These are phyloP conservation scores for Paxillus involutus DNA, from an alignment of 768 basidiomycete genomes.

Conservation along the genomic window DNA sequence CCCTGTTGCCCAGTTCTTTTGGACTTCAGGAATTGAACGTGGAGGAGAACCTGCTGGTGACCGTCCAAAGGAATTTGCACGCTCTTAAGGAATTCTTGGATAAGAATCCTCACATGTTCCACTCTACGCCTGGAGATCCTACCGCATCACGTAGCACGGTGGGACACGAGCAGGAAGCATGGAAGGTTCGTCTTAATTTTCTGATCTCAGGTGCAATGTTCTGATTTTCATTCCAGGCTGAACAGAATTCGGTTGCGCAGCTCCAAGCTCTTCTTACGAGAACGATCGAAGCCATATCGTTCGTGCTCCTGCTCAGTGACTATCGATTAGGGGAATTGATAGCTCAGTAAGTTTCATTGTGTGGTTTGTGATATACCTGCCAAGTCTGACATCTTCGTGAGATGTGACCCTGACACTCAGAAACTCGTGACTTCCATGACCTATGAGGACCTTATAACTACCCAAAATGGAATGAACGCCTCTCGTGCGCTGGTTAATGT, in stretches of 20 bases:
- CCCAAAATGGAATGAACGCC: conserved; percentile 80
- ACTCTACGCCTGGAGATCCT: conserved; percentile 73
- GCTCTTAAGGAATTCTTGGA: conserved; percentile 75
- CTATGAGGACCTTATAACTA: conserved; percentile 85
- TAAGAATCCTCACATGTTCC: conserved; percentile 84
- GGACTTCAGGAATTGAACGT: conserved; percentile 60
- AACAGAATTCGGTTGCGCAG: conserved; percentile 80
- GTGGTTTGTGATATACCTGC: neutral
- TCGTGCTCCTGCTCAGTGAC: conserved; percentile 88
- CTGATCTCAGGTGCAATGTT: neutral
- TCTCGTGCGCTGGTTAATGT: conserved; percentile 91
- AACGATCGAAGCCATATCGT: conserved; percentile 92
- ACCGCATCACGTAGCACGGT: conserved; percentile 52
- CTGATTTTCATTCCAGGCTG: conserved; percentile 50
- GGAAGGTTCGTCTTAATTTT: conserved; percentile 58
- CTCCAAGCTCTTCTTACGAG: conserved; percentile 73
- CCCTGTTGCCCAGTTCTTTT: conserved; percentile 31
- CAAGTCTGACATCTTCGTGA: conserved; percentile 28
- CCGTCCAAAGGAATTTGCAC: conserved; percentile 78
- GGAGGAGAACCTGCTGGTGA: conserved; percentile 59
- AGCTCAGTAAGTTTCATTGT: conserved; percentile 54
- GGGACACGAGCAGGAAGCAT: conserved; percentile 79
- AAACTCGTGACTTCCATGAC: conserved; percentile 67
- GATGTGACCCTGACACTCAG: conserved; percentile 75
- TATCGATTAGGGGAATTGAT: conserved; percentile 87